phyloP scores from a whole-genome alignment of 495 filamentous ascomycete genomes.

The Talaromyces wortmannii region DNA sequence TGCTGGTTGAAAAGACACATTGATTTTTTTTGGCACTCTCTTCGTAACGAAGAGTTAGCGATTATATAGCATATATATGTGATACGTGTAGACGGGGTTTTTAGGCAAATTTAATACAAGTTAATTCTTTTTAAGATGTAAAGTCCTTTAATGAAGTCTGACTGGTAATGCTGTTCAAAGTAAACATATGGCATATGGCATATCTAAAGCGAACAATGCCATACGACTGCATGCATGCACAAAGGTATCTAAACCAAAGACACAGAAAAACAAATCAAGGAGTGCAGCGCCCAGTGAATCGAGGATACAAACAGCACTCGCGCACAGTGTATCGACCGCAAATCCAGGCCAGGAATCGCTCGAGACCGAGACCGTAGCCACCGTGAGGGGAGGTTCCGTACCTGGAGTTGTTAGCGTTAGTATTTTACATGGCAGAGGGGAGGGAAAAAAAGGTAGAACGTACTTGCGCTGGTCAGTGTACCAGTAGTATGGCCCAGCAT shows the following conservation, averaged over 20 bases:
- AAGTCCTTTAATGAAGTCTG: too few relatives aligned
- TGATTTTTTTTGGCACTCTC: too few relatives aligned
- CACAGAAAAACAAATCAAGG: constrained; percentile 45
- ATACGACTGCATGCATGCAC: too few relatives aligned
- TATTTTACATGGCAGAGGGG: constrained; percentile 3
- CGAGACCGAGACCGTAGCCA: constrained; percentile 90
- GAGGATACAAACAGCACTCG: constrained; percentile 84
- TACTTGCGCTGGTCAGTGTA: constrained; percentile 98
- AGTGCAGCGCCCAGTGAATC: constrained; percentile 90
- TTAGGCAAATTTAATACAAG: too few relatives aligned
- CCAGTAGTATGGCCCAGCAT: constrained; percentile 90
- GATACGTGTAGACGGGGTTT: too few relatives aligned
- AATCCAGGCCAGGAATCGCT: constrained; percentile 96
- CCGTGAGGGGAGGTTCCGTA: constrained; percentile 93
- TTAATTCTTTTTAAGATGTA: too few relatives aligned
- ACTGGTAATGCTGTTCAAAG: too few relatives aligned
- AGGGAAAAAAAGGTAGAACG: constrained; percentile 38
- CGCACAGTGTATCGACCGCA: constrained; percentile 87
- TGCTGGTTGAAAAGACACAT: too few relatives aligned
- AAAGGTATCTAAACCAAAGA: background rate
- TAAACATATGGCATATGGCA: too few relatives aligned
- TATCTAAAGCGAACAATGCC: too few relatives aligned
- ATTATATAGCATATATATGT: too few relatives aligned
- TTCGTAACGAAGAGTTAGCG: too few relatives aligned
- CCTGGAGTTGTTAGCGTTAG: constrained; percentile 32